Evolutionary conservation across 305 asterid genomes (phyloP).

Genomic region (Fraxinus sp.): DNA sequence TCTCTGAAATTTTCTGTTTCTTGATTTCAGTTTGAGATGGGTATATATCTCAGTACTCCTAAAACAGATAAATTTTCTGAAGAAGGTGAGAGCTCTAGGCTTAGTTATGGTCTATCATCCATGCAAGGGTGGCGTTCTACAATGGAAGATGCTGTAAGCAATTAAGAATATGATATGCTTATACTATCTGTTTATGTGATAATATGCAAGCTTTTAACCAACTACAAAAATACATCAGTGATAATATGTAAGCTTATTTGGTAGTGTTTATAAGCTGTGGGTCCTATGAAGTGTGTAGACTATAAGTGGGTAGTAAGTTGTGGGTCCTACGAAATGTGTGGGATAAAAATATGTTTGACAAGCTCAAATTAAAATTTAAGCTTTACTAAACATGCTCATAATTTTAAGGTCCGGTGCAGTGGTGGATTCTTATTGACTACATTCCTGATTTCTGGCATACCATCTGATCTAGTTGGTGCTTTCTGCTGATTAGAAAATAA

Average conservation of each 20-base stretch:
- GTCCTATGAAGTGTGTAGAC: background rate
- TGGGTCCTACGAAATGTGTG: background rate
- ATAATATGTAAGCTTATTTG: background rate
- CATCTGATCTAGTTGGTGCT: background rate
- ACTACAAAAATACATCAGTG: background rate
- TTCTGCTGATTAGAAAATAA: background rate
- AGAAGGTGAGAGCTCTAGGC: constrained; percentile 70
- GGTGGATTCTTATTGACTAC: background rate
- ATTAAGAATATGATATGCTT: background rate
- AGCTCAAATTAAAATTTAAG: background rate
- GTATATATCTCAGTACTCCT: constrained; percentile 85
- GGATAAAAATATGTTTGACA: background rate
- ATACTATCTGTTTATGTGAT: background rate
- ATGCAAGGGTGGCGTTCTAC: constrained; percentile 99
- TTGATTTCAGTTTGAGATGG: constrained; percentile 67
- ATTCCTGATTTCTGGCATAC: background rate
- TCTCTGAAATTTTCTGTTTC: constrained; percentile 20
- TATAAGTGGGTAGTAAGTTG: background rate
- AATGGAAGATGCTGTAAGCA: constrained; percentile 97
- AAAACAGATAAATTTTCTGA: constrained; percentile 85
- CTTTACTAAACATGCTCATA: background rate
- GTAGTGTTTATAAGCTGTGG: background rate
- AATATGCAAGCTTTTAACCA: background rate
- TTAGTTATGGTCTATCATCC: constrained; percentile 77
- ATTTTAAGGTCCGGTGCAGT: background rate